Evolutionary conservation across 163 green algal genomes (phyloP), one percentile per base, ranked within the genome.

Genomic region (Scenedesmus sp.): DNA sequence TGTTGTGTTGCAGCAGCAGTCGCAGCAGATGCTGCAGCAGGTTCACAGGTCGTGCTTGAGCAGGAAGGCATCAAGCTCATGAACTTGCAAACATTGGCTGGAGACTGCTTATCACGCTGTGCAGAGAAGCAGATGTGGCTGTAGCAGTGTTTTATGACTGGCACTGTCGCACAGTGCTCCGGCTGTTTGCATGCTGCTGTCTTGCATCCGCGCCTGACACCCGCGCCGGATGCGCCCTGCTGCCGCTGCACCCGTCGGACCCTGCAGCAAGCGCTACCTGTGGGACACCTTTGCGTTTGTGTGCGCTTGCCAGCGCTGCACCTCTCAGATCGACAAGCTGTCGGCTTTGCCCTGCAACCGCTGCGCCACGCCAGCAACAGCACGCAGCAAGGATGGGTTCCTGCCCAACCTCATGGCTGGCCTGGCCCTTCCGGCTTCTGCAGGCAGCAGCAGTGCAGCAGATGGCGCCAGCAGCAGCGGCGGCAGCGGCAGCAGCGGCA

Each of bases 261-360:
- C 30, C 22, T 79, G 85, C 85, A 89, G 85, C 44, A 42, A 51
- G 24, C 42, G 56, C 26, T 83, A 89, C 24, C 85, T 89, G 40
- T 33, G 44, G 37, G 61, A 89, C 1, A 22, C 20, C 15, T 89
- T 89, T 59, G 46, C 61, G 5, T 89, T 89, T 35, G 30, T 37
- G 2, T 89, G 85, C 43, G 61, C 44, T 24, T 89, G 85, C 68
- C 26, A 51, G 20, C 85, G 85, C 85, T 89, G 85, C 46, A 44
- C 65, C 18, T 12, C 43, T 5, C 43, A 82, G 40, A 18, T 83
- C 3, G 85, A 89, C 68, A 83, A 89, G 65, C 85, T 83, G 40
- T 81, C 65, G 15, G 73, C 72, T 2, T 13, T 84, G 10, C 85
- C 85, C 26, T 89, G 85, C 68, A 49, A 35, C 15, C 26, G 42